Evolutionary conservation across 148 eudicot species (phyloP), one percentile per base, ranked within the genome.

Genomic region (Silene latifolia): DNA sequence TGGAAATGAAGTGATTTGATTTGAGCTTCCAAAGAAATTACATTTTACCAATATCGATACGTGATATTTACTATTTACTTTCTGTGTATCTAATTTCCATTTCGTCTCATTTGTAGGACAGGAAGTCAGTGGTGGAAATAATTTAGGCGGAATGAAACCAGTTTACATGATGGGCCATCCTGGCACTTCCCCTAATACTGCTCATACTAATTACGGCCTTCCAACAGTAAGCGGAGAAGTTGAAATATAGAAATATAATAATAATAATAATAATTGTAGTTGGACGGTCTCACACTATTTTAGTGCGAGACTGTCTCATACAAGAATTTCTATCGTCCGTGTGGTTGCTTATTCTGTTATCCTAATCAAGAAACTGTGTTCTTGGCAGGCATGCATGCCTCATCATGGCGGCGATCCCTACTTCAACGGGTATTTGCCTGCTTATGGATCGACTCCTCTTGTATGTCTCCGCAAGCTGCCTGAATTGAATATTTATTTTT

Each of bases 361-460:
- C 11, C 72, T 73, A 54, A 60, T 12, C 47, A 35, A 46, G 60
- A 20, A 59, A 0, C 0, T 10, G n/a, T 77, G 7, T 25, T 62
- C 48, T 69, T 54, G 17, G 39, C 86, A 88, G 96, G 59, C 80
- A 64, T 80, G 82, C 56, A 67, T 84, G 81, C 80, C 85, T 23
- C 82, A 88, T 80, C 86, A 89, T 60, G 83, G 79, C 71, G 66
- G 85, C 42, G 93, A 94, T 80, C 90, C 92, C 63, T 89, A 81
- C 85, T 74, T 54, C 73, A 77, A 68, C 63, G 90, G 89, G 7
- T 67, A 89, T 67, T 62, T 77, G 63, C 35, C 88, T 71, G 82
- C 89, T 12, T 92, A 89, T 79, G 93, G 89, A 77, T 77, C 89
- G 32, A 74, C 84, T 29, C 74, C 88, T 79, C 60, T 73, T 53